Evolutionary conservation across 441 rosid genomes (phyloP).

Genomic region (Adansonia gregorii): DNA sequence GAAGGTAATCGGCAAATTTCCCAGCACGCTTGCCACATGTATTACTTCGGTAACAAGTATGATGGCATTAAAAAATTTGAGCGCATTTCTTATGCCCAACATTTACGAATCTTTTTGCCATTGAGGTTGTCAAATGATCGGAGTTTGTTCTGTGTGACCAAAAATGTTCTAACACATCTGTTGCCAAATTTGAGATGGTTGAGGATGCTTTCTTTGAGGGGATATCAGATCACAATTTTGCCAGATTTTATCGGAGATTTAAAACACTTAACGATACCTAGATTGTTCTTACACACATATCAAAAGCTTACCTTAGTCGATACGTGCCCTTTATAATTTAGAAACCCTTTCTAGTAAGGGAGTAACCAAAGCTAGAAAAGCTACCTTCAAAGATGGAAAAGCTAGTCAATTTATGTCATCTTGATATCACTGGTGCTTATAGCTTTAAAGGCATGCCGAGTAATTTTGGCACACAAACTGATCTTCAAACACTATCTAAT

Average conservation of each 20-base stretch:
- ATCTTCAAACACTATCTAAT: background rate
- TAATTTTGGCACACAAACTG: background rate
- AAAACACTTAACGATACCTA: conserved; percentile 6
- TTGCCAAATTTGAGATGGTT: conserved; percentile 12
- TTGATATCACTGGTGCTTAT: background rate
- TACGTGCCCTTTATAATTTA: conserved; percentile 13
- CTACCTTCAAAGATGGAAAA: conserved; percentile 12
- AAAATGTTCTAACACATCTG: background rate
- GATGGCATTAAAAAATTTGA: conserved; percentile 1
- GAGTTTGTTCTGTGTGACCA: background rate
- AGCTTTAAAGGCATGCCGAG: background rate
- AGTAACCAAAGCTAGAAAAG: background rate
- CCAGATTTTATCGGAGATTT: conserved; percentile 13
- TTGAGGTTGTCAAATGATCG: background rate
- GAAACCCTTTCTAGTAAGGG: background rate
- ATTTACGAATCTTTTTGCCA: background rate
- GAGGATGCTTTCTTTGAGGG: conserved; percentile 21
- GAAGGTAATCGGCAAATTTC: background rate
- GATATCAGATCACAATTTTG: background rate
- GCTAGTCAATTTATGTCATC: conserved; percentile 15
- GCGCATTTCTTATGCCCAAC: background rate
- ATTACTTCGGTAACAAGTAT: background rate
- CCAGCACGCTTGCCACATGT: conserved; percentile 7
- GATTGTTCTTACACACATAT: background rate
- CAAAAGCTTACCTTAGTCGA: background rate